Base-by-base conservation (phyloP, 2,329 filamentous ascomycete genomes). In the Nectriaceae sp. region DNA sequence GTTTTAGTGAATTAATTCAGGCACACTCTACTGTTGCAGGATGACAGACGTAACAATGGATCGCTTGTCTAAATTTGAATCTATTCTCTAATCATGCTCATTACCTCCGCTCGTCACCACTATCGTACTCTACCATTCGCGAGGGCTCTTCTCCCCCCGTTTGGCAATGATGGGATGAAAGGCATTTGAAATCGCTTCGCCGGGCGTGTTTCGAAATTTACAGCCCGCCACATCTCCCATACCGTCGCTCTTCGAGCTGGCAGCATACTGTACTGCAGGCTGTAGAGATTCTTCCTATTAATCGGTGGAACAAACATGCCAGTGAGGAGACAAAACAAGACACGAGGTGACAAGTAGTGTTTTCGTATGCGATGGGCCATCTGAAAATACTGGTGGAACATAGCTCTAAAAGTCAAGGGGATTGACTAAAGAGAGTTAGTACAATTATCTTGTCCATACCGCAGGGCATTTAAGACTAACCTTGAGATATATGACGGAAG, bases 351-450 rank as follows among this genome's bases (percentile, higher is more conserved):
- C 37, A 97, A 79, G 68, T 99, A 99, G 72, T 99, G 94, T 68
- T 96, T 96, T 48, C 90, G 87, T 53, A 99, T 90, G 40, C 94
- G 90, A 54, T 89, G 84, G 21, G 88, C 91, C 62, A 99, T 90
- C 68, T 97, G 91, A 65, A 95, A 96, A 72, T 99, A 99, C 64
- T 97, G 92, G 52, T 95, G 84, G 70, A 99, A 97, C 84, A 97
- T 97, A 61, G 89, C 89, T n/a, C 86, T 82, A 57, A 97, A 89
- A 3, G 89, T 85, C 5, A 99, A 82, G 3, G 94, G 93, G 5
- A 96, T 88, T 3, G 93, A 93, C 86, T 94, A 59, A 4, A 20
- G 3, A 4, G 15, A 4, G 22, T 44, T 42, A 52, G 45, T 13
- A 40, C 6, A 3, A 38, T 33, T 43, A 11, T 40, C 40, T 44